phyloP scores from a whole-genome alignment of 345 rosid genomes.

The Jatropha curcas region DNA sequence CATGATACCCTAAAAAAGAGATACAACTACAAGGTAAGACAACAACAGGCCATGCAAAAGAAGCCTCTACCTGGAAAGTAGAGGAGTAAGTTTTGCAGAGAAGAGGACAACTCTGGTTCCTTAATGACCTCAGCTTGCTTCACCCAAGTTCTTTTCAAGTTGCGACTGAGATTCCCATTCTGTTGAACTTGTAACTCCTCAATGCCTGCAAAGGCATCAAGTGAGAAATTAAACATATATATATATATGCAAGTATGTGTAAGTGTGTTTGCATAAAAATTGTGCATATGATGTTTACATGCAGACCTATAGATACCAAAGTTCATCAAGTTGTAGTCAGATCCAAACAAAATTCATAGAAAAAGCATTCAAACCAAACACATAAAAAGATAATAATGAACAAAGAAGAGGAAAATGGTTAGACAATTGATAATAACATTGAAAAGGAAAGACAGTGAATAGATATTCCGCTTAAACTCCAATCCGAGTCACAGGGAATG shows the following conservation, averaged over 20 bases:
- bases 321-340: conserved; percentile 1
- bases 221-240: conserved; percentile 17
- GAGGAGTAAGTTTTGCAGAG: conserved; percentile 56
- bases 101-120: conserved; percentile 49
- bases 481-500: neutral
- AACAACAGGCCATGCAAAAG: conserved; percentile 19
- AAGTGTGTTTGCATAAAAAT: neutral
- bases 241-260: conserved; percentile 5
- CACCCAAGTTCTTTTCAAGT: conserved; percentile 53
- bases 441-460: neutral
- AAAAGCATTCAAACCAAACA: neutral
- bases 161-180: conserved; percentile 23
- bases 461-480: neutral
- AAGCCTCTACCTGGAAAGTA: conserved; percentile 64
- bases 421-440: neutral
- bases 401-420: conserved; percentile 8
- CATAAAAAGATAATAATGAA: neutral
- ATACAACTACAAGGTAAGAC: neutral
- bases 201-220: conserved; percentile 46
- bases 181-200: conserved; percentile 43
- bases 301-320: neutral
- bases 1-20: neutral
- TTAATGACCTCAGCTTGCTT: conserved; percentile 51
- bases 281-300: neutral
- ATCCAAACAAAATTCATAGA: neutral